Conservation (phyloP, 2,329 filamentous ascomycete species). For the Teratosphaeriaceae sp. region DNA sequence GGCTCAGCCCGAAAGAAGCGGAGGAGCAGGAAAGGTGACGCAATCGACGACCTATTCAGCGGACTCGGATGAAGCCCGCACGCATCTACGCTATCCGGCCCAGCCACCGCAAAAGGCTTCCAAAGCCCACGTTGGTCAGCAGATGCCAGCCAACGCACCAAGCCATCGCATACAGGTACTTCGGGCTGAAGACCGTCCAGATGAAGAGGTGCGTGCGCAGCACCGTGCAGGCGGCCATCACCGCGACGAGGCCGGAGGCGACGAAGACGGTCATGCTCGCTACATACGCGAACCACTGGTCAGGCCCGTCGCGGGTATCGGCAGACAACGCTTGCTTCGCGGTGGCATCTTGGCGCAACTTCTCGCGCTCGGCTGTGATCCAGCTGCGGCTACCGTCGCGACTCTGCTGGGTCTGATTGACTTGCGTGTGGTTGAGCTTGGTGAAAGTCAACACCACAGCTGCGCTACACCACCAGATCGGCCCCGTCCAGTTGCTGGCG, state of each 20-base stretch:
- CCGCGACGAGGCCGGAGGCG: constrained; percentile 56
- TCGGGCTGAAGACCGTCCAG: constrained; percentile 98
- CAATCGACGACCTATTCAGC: constrained; percentile 67
- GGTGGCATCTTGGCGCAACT: constrained; percentile 18
- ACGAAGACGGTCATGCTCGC: constrained; percentile 64
- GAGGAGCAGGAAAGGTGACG: constrained; percentile 55
- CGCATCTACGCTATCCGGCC: constrained; percentile 8
- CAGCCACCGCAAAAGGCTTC: constrained; percentile 44
- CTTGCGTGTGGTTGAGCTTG: constrained; percentile 29
- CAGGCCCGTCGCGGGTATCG: not conserved
- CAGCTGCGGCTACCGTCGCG: constrained; percentile 13
- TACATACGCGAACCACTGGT: constrained; percentile 43
- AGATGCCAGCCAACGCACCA: constrained; percentile 84
- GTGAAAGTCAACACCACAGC: constrained; percentile 42
- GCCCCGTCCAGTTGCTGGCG: constrained; percentile 82
- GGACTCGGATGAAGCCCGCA: constrained; percentile 31
- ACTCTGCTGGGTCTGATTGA: constrained; percentile 12
- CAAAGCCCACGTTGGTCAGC: constrained; percentile 59
- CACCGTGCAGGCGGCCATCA: constrained; percentile 83
- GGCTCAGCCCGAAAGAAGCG: constrained; percentile 38
- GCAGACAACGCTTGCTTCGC: not conserved
- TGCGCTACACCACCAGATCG: constrained; percentile 77
- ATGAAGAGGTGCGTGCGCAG: constrained; percentile 90
- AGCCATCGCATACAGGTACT: constrained; percentile 85
- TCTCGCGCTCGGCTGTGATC: constrained; percentile 24